These are phyloP conservation scores for Boechera stricta DNA, from an alignment of 345 rosid species.

Conservation along the genomic window DNA sequence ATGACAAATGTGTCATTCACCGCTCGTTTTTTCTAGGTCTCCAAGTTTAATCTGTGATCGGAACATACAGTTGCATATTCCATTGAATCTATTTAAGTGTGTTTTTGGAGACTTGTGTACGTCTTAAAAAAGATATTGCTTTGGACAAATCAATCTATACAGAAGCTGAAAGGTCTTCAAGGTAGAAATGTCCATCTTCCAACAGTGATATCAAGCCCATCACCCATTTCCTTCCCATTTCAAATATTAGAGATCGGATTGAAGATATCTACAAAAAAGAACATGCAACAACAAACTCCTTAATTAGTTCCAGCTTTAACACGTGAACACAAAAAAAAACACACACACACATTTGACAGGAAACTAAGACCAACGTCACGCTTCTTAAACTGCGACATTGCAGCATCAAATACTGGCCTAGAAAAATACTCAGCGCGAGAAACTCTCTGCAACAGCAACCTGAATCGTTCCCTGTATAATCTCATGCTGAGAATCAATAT, in stretches of 20 bases:
- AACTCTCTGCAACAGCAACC: constrained; percentile 75
- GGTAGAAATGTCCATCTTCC: constrained; percentile 94
- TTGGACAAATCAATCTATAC: constrained; percentile 79
- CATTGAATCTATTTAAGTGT: neutral
- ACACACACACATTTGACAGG: no score
- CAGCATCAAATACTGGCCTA: constrained; percentile 69
- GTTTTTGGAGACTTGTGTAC: neutral
- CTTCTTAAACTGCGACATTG: constrained; percentile 56
- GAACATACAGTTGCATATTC: constrained; percentile 13
- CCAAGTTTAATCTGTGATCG: constrained; percentile 50
- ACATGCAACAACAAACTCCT: neutral
- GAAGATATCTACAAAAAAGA: constrained; percentile 64
- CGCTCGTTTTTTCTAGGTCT: constrained; percentile 63
- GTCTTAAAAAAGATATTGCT: neutral
- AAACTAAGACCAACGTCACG: constrained; percentile 58
- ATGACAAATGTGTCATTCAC: constrained; percentile 84
- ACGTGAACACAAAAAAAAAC: no score
- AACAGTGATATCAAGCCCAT: constrained; percentile 92
- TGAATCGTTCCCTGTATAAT: constrained; percentile 74
- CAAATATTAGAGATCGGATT: constrained; percentile 73
- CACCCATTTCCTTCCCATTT: constrained; percentile 80
- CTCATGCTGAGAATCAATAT: constrained; percentile 49
- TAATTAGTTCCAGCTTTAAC: neutral
- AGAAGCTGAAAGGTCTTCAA: constrained; percentile 85
- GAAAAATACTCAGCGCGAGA: constrained; percentile 76